Percentiles rank a stretch among this genome's conserved stretches.
Evolutionary conservation across 2,329 filamentous ascomycete species (phyloP).

Genomic region (Aaosphaeria pasadenensis): DNA sequence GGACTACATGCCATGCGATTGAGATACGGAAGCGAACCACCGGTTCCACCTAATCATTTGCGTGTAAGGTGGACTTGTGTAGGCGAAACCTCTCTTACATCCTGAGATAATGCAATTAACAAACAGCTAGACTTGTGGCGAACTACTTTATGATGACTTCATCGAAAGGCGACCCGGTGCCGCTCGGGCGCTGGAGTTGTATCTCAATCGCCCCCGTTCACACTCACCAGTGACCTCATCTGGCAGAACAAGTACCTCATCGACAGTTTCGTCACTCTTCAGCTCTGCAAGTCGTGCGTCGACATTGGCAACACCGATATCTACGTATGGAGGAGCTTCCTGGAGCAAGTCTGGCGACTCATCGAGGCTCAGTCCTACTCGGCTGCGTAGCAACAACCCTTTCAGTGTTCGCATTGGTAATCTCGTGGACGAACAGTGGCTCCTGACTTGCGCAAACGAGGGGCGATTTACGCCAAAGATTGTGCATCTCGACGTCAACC

Average conservation of each 20-base stretch:
- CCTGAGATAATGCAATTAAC: constrained; percentile 9
- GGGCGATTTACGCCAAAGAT: constrained; percentile 36
- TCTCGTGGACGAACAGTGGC: constrained; percentile 27
- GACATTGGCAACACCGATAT: constrained; percentile 23
- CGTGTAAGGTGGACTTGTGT: constrained; percentile 35
- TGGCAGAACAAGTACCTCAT: constrained; percentile 20
- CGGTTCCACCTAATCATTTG: constrained; percentile 25
- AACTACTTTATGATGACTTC: constrained; percentile 38
- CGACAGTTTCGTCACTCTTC: constrained; percentile 26
- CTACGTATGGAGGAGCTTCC: constrained; percentile 21
- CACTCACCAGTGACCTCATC: constrained; percentile 20
- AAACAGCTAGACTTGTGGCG: constrained; percentile 19
- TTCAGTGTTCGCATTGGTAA: constrained; percentile 21
- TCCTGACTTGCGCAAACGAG: constrained; percentile 39
- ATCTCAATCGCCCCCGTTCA: constrained; percentile 32
- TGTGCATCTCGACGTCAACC: constrained; percentile 35
- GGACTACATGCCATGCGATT: constrained; percentile 16
- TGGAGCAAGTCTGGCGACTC: constrained; percentile 14
- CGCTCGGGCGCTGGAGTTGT: constrained; percentile 36
- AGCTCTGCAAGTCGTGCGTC: constrained; percentile 23
- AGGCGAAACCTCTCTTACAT: constrained; percentile 14
- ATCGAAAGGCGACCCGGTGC: constrained; percentile 36
- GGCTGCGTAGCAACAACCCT: constrained; percentile 15
- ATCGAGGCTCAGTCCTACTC: constrained; percentile 23
- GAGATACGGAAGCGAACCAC: constrained; percentile 27